Evolutionary conservation across 1,284 basidiomycete genomes (phyloP).

Genomic region (Cutaneotrichosporon sp.): DNA sequence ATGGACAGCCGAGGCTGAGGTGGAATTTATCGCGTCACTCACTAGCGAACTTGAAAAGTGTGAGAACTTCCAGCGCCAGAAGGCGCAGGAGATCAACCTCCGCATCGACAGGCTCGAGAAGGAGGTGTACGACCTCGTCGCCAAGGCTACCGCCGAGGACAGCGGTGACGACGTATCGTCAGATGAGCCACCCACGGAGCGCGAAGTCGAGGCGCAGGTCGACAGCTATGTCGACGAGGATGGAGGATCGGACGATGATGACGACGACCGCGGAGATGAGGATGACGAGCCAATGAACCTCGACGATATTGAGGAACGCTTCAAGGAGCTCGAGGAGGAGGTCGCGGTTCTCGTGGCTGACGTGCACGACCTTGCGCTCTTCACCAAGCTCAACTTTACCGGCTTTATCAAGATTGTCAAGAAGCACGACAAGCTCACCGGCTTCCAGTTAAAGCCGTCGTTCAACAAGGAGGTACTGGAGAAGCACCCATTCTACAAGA

Average conservation of each 20-base stretch:
- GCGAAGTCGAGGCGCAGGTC: constrained; percentile 39
- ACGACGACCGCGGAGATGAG: constrained; percentile 58
- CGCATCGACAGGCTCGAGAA: constrained; percentile 79
- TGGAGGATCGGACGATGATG: constrained; percentile 56
- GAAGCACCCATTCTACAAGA: constrained; percentile 84
- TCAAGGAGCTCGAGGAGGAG: constrained; percentile 87
- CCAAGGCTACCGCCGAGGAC: constrained; percentile 37
- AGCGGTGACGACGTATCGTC: constrained; percentile 53
- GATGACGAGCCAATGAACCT: constrained; percentile 58
- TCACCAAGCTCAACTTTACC: constrained; percentile 93
- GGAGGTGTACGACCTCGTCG: constrained; percentile 72
- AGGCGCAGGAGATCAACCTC: constrained; percentile 78
- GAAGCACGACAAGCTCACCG: constrained; percentile 71
- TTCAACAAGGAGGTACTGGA: constrained; percentile 88
- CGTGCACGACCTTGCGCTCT: constrained; percentile 94
- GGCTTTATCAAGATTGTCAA: constrained; percentile 99
- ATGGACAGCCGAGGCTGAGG: constrained; percentile 79
- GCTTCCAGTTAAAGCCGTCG: constrained; percentile 59
- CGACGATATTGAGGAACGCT: constrained; percentile 82
- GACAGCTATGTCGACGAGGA: constrained; percentile 59
- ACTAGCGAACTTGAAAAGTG: constrained; percentile 92
- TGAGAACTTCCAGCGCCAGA: constrained; percentile 88
- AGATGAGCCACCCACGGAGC: constrained; percentile 12
- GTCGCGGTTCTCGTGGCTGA: constrained; percentile 95
- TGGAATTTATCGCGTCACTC: constrained; percentile 73